A percentile compares a stretch with the other conserved stretches of the same genome.
Conservation (phyloP, 2,329 filamentous ascomycete genomes). For the Pseudopithomyces maydicus region DNA sequence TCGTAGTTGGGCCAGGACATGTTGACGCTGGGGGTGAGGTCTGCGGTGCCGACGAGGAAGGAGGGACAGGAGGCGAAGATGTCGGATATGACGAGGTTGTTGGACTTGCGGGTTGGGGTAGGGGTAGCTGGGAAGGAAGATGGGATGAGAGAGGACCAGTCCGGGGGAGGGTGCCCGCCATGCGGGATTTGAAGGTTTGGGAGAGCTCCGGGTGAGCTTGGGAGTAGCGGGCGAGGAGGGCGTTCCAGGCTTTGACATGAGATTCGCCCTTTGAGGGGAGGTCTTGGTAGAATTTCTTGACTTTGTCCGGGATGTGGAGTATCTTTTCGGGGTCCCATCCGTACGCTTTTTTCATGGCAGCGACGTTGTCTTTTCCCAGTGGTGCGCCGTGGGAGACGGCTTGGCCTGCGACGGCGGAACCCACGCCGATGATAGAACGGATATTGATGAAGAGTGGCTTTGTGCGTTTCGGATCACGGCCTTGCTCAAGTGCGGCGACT, state of each 20-base stretch:
- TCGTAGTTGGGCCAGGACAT: constrained; percentile 57
- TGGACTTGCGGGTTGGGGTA: constrained; percentile 58
- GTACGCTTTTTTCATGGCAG: constrained; percentile 54
- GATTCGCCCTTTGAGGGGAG: constrained; percentile 53
- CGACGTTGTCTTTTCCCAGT: constrained; percentile 59
- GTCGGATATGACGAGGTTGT: constrained; percentile 56
- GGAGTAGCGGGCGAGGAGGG: constrained; percentile 50
- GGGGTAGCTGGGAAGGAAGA: constrained; percentile 53
- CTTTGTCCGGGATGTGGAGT: constrained; percentile 51
- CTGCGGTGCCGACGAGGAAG: constrained; percentile 78
- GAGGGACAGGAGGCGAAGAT: constrained; percentile 80
- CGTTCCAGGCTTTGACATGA: constrained; percentile 56
- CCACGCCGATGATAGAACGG: constrained; percentile 58
- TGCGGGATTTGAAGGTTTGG: constrained; percentile 54
- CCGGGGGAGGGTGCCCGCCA: constrained; percentile 55
- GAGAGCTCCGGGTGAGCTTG: constrained; percentile 55
- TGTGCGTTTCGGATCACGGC: constrained; percentile 48
- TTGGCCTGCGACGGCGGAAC: constrained; percentile 50
- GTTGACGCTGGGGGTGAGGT: constrained; percentile 57
- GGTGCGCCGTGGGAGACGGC: constrained; percentile 63
- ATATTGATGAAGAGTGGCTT: constrained; percentile 63
- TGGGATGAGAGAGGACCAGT: constrained; percentile 59
- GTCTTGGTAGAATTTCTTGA: constrained; percentile 58
- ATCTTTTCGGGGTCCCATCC: constrained; percentile 55
- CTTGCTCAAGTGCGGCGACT: constrained; percentile 51